These are phyloP conservation scores for Orobanche coerulescens DNA, from an alignment of 257 asterid species.

Conservation along the genomic window DNA sequence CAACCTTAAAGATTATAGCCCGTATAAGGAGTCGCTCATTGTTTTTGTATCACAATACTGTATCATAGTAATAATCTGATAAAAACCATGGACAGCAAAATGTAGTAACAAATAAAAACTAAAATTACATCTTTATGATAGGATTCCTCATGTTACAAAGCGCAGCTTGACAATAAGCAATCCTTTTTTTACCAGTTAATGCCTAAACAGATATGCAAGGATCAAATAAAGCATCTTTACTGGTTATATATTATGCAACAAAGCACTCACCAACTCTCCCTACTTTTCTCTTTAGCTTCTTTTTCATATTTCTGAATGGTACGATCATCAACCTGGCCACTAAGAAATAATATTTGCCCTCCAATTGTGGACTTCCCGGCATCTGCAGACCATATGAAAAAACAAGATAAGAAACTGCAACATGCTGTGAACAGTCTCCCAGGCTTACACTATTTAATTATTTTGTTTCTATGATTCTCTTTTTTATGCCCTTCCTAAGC, in stretches of 20 bases:
- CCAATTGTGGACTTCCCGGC: constrained; percentile 98
- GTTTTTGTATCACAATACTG: not conserved
- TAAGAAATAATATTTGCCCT: constrained; percentile 79
- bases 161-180: not conserved
- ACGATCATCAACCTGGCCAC: constrained; percentile 98
- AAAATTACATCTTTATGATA: not conserved
- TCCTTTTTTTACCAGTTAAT: not conserved
- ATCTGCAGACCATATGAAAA: constrained; percentile 42
- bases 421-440: constrained; percentile 3
- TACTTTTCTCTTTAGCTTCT: constrained; percentile 92
- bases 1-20: not conserved
- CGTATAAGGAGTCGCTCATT: not conserved
- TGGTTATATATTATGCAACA: not conserved
- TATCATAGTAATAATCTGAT: not conserved
- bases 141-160: not conserved
- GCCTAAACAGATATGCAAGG: not conserved
- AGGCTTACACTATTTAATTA: not conserved
- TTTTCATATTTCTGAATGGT: constrained; percentile 96
- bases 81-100: not conserved
- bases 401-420: constrained; percentile 8
- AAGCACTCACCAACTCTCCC: constrained; percentile 90
- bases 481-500: not conserved
- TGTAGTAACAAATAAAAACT: not conserved
- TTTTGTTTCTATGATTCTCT: not conserved
- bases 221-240: not conserved